Evolutionary conservation across 2,329 filamentous ascomycete genomes (phyloP).

Genomic region (Parasarocladium wereldwijsianum): DNA sequence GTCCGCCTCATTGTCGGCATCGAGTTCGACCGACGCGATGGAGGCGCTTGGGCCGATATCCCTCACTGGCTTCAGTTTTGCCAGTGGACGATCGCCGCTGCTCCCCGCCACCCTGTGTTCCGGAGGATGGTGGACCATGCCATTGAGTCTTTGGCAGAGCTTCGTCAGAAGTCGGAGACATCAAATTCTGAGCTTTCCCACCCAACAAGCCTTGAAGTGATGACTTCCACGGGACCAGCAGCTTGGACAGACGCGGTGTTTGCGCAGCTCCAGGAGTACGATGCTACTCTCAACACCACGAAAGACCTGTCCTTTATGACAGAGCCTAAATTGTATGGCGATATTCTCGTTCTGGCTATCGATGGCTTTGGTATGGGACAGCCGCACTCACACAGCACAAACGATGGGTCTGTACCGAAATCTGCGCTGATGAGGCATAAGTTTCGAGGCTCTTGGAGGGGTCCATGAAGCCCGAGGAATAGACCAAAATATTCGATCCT

Average conservation of each 20-base stretch:
- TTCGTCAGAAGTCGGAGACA: neutral
- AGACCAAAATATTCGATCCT: too few relatives aligned
- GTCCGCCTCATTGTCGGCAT: slow-evolving; percentile 14
- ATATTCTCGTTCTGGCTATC: slow-evolving; percentile 3
- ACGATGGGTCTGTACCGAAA: slow-evolving; percentile 2
- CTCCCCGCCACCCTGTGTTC: slow-evolving; percentile 15
- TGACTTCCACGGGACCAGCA: slow-evolving; percentile 17
- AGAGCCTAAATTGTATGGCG: slow-evolving; percentile 1
- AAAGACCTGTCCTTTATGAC: slow-evolving; percentile 1
- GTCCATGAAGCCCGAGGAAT: too few relatives aligned
- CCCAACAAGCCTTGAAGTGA: slow-evolving; percentile 11
- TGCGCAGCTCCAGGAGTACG: slow-evolving; percentile 11
- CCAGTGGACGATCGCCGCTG: slow-evolving; percentile 19
- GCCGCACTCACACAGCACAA: neutral
- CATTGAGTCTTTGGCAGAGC: neutral
- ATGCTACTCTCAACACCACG: slow-evolving; percentile 7
- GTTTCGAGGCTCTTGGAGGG: slow-evolving; percentile 4
- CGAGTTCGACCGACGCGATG: slow-evolving; percentile 14
- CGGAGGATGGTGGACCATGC: slow-evolving; percentile 9
- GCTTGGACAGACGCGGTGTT: slow-evolving; percentile 17
- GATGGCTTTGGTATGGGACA: slow-evolving; percentile 4
- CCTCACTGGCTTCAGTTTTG: slow-evolving; percentile 15
- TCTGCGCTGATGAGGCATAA: slow-evolving; percentile 1
- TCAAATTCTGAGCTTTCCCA: too few relatives aligned
- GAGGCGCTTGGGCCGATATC: slow-evolving; percentile 11